phyloP scores from a whole-genome alignment of 2,329 filamentous ascomycete genomes.

The Dendrostoma leiphaemia region DNA sequence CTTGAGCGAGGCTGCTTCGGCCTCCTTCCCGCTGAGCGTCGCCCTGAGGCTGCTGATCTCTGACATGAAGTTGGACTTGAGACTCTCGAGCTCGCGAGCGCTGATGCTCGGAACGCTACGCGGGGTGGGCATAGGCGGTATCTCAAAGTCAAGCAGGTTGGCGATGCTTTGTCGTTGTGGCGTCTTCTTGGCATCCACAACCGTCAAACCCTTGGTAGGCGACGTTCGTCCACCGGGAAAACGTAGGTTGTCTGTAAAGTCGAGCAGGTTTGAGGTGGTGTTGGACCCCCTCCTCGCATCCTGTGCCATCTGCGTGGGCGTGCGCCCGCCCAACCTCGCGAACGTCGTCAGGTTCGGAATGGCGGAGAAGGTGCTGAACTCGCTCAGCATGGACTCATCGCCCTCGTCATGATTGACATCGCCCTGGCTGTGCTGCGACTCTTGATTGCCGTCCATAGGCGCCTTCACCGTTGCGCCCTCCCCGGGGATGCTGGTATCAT shows the following conservation, averaged over 20 bases:
- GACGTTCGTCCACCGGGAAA: constrained; percentile 35
- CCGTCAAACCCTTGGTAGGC: constrained; percentile 34
- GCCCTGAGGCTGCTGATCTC: constrained; percentile 95
- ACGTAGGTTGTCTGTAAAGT: constrained; percentile 77
- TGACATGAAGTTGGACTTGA: constrained; percentile 87
- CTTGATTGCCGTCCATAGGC: constrained; percentile 2
- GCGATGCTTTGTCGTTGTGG: constrained; percentile 53
- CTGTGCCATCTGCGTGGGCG: constrained; percentile 22
- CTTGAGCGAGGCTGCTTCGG: constrained; percentile 84
- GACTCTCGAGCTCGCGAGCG: constrained; percentile 84
- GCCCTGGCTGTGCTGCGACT: constrained; percentile 20
- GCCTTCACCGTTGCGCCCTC: constrained; percentile 26
- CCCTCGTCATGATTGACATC: constrained; percentile 24
- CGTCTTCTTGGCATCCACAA: constrained; percentile 35
- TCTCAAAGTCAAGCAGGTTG: constrained; percentile 84
- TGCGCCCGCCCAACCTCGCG: constrained; percentile 60
- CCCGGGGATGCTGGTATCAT: constrained; percentile 27
- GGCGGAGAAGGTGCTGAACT: constrained; percentile 85
- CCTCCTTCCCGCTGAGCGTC: constrained; percentile 87
- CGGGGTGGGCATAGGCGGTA: constrained; percentile 90
- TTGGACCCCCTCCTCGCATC: constrained; percentile 41
- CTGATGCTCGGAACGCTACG: constrained; percentile 89
- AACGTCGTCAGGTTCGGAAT: constrained; percentile 86
- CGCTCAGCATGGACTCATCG: constrained; percentile 75
- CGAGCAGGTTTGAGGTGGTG: constrained; percentile 78